phyloP scores from a whole-genome alignment of 331 rosid genomes.

The Dryas integrifolia region DNA sequence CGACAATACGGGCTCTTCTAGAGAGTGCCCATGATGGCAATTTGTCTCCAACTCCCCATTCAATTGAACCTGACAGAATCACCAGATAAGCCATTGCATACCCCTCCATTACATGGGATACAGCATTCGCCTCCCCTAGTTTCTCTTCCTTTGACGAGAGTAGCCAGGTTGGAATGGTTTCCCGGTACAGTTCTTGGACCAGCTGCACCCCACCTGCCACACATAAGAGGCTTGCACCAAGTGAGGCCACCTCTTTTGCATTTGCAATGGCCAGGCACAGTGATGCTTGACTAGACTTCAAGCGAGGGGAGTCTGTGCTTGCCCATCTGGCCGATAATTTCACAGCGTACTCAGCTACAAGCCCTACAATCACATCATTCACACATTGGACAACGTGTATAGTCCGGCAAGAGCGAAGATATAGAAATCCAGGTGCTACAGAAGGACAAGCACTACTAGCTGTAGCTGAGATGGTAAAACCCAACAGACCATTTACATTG shows the following conservation, averaged over 20 bases:
- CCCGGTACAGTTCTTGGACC: constrained; percentile 59
- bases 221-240: constrained; percentile 66
- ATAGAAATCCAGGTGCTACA: constrained; percentile 74
- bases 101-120: constrained; percentile 50
- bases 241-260: constrained; percentile 57
- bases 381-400: constrained; percentile 46
- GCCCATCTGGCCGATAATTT: constrained; percentile 38
- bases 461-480: constrained; percentile 39
- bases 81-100: constrained; percentile 68
- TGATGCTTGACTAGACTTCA: constrained; percentile 51
- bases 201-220: constrained; percentile 57
- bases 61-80: constrained; percentile 50
- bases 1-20: constrained; percentile 47
- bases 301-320: constrained; percentile 28
- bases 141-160: constrained; percentile 42
- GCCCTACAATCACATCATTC: constrained; percentile 49
- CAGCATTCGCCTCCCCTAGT: constrained; percentile 27
- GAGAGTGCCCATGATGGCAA: constrained; percentile 36
- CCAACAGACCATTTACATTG: constrained; percentile 65
- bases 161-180: constrained; percentile 72
- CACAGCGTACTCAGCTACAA: constrained; percentile 48
- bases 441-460: constrained; percentile 36
- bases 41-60: constrained; percentile 61
- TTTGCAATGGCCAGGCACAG: constrained; percentile 47
- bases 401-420: constrained; percentile 55